Percentiles rank a stretch among this genome's conserved stretches.
phyloP scores from a whole-genome alignment of 1,284 basidiomycete species.

The Omphalotus olearius region DNA sequence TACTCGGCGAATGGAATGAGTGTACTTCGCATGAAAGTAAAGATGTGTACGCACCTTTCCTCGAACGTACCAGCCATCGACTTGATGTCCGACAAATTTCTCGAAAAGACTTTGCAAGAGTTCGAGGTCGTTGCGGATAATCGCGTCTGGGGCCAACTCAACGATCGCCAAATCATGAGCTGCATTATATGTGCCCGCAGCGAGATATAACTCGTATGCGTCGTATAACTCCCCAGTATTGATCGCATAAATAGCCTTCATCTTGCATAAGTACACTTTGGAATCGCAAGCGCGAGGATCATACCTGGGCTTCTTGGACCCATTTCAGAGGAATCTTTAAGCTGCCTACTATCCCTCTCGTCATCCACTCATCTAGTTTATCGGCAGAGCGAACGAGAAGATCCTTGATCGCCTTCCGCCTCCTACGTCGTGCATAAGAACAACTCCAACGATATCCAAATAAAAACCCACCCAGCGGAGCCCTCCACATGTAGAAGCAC shows the following conservation, averaged over 20 bases:
- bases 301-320: conserved; percentile 85
- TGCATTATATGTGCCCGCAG: conserved; percentile 64
- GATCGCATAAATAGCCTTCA: conserved; percentile 67
- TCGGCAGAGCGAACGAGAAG: conserved; percentile 75
- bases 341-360: conserved; percentile 69
- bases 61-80: conserved; percentile 74
- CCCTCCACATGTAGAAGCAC: conserved; percentile 88
- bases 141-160: conserved; percentile 87
- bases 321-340: conserved; percentile 81
- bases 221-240: conserved; percentile 62
- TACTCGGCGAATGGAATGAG: conserved; percentile 26
- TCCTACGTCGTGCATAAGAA: conserved; percentile 34
- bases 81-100: conserved; percentile 49
- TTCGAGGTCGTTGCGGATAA: conserved; percentile 76
- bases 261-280: conserved; percentile 10
- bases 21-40: conserved; percentile 3
- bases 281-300: conserved; percentile 11
- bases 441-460: conserved; percentile 5
- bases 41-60: conserved; percentile 61
- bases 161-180: conserved; percentile 82
- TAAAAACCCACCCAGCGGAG: conserved; percentile 58
- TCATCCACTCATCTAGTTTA: conserved; percentile 65
- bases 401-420: conserved; percentile 79
- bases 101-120: conserved; percentile 75
- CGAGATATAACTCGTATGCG: conserved; percentile 77